A percentile compares a stretch with the other conserved stretches of the same genome.
Evolutionary conservation across 257 asterid species (phyloP).

Genomic region (Gentiana dahurica): DNA sequence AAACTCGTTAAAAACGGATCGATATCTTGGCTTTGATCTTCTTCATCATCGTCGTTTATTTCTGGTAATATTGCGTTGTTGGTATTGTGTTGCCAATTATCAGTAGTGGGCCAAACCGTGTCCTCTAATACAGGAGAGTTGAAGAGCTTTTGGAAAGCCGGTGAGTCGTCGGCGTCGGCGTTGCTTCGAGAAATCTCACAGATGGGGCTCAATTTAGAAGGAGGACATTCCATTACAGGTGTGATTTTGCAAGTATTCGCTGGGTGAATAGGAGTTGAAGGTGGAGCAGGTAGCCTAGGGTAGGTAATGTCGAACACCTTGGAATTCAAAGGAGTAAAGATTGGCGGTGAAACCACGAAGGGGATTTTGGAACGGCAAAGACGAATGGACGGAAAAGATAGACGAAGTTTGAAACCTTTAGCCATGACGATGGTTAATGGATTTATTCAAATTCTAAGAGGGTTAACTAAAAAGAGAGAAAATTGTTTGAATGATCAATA

Average conservation of each 20-base stretch:
- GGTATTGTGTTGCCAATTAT: no score
- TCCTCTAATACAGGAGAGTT: constrained; percentile 22
- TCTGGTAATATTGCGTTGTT: no score
- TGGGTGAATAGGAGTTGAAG: constrained; percentile 32
- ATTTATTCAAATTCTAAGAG: no score
- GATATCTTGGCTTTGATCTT: no score
- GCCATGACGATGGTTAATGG: constrained; percentile 8
- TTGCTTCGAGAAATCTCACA: constrained; percentile 3
- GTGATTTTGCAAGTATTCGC: constrained; percentile 10
- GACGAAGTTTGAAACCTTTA: constrained; percentile 22
- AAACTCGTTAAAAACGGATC: no score
- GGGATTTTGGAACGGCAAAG: constrained; percentile 22
- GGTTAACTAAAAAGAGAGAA: no score
- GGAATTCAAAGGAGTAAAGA: constrained; percentile 21
- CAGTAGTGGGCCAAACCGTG: not conserved
- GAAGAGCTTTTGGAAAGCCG: constrained; percentile 13
- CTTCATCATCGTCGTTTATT: no score
- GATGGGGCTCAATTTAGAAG: constrained; percentile 4
- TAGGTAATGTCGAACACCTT: constrained; percentile 25
- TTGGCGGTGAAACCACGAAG: constrained; percentile 18
- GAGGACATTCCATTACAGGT: constrained; percentile 7
- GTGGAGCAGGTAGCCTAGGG: constrained; percentile 39
- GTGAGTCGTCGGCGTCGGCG: constrained; percentile 1
- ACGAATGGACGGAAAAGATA: constrained; percentile 21
- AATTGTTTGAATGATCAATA: no score